phyloP scores from a whole-genome alignment of 2,329 filamentous ascomycete genomes.

The Fonsecaea multimorphosa region DNA sequence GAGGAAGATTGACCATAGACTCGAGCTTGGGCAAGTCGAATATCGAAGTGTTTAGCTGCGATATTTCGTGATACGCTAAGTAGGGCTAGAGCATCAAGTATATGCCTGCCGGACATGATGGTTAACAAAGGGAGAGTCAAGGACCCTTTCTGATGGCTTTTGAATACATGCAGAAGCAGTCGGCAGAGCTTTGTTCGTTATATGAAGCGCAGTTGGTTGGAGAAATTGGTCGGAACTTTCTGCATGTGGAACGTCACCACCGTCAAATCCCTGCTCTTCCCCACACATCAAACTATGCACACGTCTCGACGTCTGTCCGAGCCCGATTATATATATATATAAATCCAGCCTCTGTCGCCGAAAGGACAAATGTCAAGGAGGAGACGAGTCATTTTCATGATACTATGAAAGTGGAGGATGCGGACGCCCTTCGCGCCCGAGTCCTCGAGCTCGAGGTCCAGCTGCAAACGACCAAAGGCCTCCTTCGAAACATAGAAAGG shows the following conservation, averaged over 20 bases:
- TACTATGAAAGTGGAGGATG: slow-evolving; percentile 32
- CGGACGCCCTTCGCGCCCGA: slow-evolving; percentile 32
- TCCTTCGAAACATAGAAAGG: slow-evolving; percentile 33
- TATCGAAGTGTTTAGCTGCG: slow-evolving; percentile 65
- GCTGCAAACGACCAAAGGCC: slow-evolving; percentile 53
- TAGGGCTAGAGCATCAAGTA: slow-evolving; percentile 73
- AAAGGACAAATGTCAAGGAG: neutral
- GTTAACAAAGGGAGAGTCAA: slow-evolving; percentile 10
- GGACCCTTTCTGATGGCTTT: slow-evolving; percentile 10
- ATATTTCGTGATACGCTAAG: slow-evolving; percentile 72
- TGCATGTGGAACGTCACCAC: neutral
- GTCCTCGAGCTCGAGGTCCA: slow-evolving; percentile 57
- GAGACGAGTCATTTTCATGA: neutral
- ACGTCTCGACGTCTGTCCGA: too few species aligned
- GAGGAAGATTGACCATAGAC: slow-evolving; percentile 69
- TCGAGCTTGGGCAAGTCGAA: slow-evolving; percentile 67
- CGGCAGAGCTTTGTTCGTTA: neutral
- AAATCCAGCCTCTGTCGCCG: neutral
- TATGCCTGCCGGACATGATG: slow-evolving; percentile 64
- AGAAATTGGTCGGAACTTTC: slow-evolving; percentile 2
- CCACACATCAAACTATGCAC: slow-evolving; percentile 8
- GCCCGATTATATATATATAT: too few species aligned
- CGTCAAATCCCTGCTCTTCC: slow-evolving; percentile 1
- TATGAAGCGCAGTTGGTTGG: slow-evolving; percentile 2
- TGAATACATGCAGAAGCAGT: neutral